phyloP scores from a whole-genome alignment of 1,139 yeast genomes.

The Saccharomycopsis phalli region DNA sequence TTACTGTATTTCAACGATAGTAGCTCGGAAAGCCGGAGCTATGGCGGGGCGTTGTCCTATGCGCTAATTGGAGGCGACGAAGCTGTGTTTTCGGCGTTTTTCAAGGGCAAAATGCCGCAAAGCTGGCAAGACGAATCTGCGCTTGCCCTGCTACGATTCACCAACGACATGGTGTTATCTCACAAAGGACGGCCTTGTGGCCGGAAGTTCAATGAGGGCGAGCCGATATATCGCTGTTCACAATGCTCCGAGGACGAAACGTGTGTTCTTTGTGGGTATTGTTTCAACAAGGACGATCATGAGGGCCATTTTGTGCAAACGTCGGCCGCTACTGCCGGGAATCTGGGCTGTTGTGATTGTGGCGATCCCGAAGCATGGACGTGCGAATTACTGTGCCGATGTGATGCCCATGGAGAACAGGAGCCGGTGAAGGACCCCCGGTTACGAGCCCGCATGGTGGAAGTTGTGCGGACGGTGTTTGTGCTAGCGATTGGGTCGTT shows the following conservation, averaged over 20 bases:
- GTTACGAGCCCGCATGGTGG: slow-evolving; percentile 4
- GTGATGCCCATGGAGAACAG: slow-evolving; percentile 20
- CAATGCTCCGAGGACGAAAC: slow-evolving; percentile 68
- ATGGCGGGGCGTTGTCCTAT: no score
- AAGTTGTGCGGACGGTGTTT: slow-evolving; percentile 8
- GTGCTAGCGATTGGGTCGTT: slow-evolving; percentile 16
- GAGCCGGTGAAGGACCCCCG: not conserved
- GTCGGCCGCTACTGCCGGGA: slow-evolving; percentile 31
- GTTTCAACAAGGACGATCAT: slow-evolving; percentile 65
- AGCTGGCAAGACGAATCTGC: no score
- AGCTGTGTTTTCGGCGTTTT: no score
- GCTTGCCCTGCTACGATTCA: no score
- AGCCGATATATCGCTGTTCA: slow-evolving; percentile 56
- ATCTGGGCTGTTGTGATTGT: slow-evolving; percentile 62
- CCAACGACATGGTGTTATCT: no score
- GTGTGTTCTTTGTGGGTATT: slow-evolving; percentile 62
- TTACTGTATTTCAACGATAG: no score
- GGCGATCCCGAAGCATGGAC: slow-evolving; percentile 61
- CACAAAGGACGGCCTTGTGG: slow-evolving; percentile 50
- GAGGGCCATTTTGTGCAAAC: slow-evolving; percentile 47
- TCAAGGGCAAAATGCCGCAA: no score
- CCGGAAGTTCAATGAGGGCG: slow-evolving; percentile 46
- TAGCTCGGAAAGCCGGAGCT: no score
- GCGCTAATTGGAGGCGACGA: no score
- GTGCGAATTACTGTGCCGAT: slow-evolving; percentile 38